Evolutionary conservation across 1,284 basidiomycete species (phyloP), one percentile per base, ranked within the genome.

Genomic region (Bjerkandera adusta): DNA sequence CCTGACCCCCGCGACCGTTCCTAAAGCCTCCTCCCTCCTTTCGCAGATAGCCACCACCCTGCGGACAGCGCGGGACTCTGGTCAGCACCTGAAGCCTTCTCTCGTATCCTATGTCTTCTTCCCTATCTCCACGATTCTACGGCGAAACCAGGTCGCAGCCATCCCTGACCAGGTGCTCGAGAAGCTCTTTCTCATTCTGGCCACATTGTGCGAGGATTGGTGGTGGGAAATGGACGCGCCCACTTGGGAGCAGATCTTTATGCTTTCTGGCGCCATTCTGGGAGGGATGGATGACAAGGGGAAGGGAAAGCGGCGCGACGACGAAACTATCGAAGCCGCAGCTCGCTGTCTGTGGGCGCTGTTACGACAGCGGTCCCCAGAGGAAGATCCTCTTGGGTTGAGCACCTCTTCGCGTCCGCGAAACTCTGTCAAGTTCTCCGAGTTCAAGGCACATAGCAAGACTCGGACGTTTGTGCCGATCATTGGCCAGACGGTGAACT

Each of bases 91-190:
- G 26, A 72, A 76, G 1, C 62, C 78, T 0, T 75, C 78, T n/a
- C 72, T 93, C 33, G 79, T 92, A 36, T 85, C 86, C 43, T 97
- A 97, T 65, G 70, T 83, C 26, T 89, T 94, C 67, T 89, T 92
- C 56, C 94, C 94, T 1, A 63, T 97, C 46, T 90, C 91, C 0
- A 80, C 83, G 21, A 79, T 95, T 39, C 74, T 97, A 18, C 83
- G 85, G 42, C 81, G 87, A 25, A 89, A 92, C 59, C 53, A 72
- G 6, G 76, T 83, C 7, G 58, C 73, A 3, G 66, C 73, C 7
- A 83, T 94, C 30, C 89, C 92, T 6, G 88, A 95, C 59, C 81
- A 81, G 54, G 69, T 92, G 20, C 69, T 96, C 43, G 90, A 94
- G 63, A 79, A 78, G 47, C 67, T 92, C 21, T 72, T 96, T 51